phyloP scores from a whole-genome alignment of 108 stramenopile genomes.

The Stephanodiscus minutulus region DNA sequence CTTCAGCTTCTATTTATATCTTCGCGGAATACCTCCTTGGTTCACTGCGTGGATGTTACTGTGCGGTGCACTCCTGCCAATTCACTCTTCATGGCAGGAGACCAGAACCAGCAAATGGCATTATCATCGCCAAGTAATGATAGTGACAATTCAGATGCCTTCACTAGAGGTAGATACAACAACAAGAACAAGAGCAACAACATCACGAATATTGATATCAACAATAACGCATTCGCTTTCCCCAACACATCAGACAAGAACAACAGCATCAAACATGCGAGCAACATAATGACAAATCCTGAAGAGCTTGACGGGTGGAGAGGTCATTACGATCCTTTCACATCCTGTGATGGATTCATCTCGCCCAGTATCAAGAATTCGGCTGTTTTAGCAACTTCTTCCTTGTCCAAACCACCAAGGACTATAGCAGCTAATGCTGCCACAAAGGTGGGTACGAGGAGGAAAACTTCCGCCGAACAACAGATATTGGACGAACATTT shows the following conservation, averaged over 20 bases:
- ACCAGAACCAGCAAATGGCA: constrained; percentile 3
- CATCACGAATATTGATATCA: background rate
- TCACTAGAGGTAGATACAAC: background rate
- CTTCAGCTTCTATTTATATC: constrained; percentile 73
- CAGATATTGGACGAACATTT: constrained; percentile 49
- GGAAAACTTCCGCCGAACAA: constrained; percentile 27
- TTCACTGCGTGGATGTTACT: constrained; percentile 84
- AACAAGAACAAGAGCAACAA: background rate
- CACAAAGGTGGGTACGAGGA: background rate
- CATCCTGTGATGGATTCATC: constrained; percentile 23
- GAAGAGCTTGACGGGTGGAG: constrained; percentile 90
- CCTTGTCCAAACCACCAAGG: constrained; percentile 9
- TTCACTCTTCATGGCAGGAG: constrained; percentile 12
- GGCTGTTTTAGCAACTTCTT: background rate
- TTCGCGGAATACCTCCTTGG: constrained; percentile 59
- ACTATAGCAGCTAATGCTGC: constrained; percentile 9
- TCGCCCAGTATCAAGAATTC: background rate
- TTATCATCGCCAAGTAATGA: background rate
- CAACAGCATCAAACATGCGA: background rate
- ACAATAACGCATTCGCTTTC: constrained; percentile 22
- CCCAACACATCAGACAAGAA: constrained; percentile 5
- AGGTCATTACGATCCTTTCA: constrained; percentile 77
- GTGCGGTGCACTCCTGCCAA: constrained; percentile 73
- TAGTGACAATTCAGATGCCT: background rate
- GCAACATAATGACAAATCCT: constrained; percentile 5